Evolutionary conservation across 805 yeast genomes (phyloP).

Genomic region (Teunomyces pallodes): DNA sequence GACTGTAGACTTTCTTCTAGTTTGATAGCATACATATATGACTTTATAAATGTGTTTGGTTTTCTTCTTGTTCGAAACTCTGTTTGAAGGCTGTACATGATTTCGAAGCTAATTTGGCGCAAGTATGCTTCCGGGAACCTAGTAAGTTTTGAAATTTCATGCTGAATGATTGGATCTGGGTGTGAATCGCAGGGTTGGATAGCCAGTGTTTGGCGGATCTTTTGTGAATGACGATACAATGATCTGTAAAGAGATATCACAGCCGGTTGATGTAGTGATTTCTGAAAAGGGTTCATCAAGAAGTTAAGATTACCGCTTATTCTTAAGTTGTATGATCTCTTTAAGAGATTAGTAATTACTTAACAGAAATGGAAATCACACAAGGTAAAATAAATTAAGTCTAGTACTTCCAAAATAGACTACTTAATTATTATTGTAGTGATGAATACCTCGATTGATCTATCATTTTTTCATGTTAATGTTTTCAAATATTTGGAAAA

Average conservation of each 20-base stretch:
- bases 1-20: conserved; percentile 1
- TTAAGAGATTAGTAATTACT: too few relatives aligned
- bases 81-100: conserved; percentile 1
- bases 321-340: too few relatives aligned
- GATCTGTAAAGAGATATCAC: not conserved
- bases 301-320: not conserved
- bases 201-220: not conserved
- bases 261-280: conserved; percentile 1
- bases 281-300: not conserved
- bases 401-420: too few relatives aligned
- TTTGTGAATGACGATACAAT: not conserved
- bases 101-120: conserved; percentile 2
- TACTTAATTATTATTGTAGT: too few relatives aligned
- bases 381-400: too few relatives aligned
- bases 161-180: not conserved
- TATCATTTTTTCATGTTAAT: too few relatives aligned
- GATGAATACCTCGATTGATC: too few relatives aligned
- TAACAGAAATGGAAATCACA: too few relatives aligned
- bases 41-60: not conserved
- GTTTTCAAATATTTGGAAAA: too few relatives aligned
- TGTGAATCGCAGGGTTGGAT: not conserved
- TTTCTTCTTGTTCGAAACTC: conserved; percentile 1
- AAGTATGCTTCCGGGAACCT: conserved; percentile 2
- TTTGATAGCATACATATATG: not conserved
- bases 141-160: conserved; percentile 2